Evolutionary conservation across 345 rosid genomes (phyloP), one percentile per base, ranked within the genome.

Genomic region (Barbarea vulgaris): DNA sequence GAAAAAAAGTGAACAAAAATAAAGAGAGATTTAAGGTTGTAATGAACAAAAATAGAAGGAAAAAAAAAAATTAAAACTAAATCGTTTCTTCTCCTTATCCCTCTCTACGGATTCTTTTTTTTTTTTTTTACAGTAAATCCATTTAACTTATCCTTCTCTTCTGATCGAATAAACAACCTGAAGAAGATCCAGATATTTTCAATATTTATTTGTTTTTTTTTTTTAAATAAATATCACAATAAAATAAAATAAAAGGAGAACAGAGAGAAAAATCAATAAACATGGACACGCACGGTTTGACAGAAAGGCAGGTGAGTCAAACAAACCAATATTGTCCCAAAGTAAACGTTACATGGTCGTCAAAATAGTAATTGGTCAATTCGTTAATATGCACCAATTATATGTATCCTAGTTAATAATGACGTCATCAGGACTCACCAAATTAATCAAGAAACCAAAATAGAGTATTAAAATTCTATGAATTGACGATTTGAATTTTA

Each of bases 101-200:
- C 46, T 34, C 74, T 57, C 55, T 6, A 66, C 15, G 59, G 66
- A 37, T 59, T n/a, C n/a, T n/a, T n/a, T n/a, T n/a, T n/a, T n/a
- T n/a, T n/a, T n/a, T n/a, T n/a, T 44, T 44, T 75, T 58, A 75
- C 74, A 25, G 73, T 75, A 54, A 67, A 58, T 53, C 64, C 46
- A 54, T 52, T 41, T 33, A 36, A 41, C 56, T 76, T 69, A 44
- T 52, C 55, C 55, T 18, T 36, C 30, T 56, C 12, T n/a, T 57
- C 51, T 24, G 61, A 62, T 76, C 75, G n/a, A 76, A 60, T 21
- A 39, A 76, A 76, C 64, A 76, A 61, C 75, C 76, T 31, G 64
- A 63, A 37, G 56, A 47, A 46, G 50, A 63, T 63, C 70, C 77
- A 71, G 77, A 77, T 68, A 76, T 69, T 77, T 69, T 64, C 51